Conservation (phyloP, 2,329 filamentous ascomycete species). For the Colletotrichum scovillei region DNA sequence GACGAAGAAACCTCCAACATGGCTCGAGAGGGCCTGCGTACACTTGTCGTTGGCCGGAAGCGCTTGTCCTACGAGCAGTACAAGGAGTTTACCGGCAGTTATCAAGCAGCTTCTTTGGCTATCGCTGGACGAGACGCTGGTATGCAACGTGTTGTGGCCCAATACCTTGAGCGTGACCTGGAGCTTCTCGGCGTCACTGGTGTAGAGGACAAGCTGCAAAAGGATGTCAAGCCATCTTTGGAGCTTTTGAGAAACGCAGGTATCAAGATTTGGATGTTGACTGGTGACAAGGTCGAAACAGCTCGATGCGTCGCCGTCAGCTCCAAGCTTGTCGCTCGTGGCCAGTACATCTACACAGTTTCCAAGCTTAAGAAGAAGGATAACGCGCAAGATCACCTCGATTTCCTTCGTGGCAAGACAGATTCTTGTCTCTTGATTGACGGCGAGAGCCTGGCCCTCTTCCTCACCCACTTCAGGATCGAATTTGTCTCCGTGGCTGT, state of each 20-base stretch:
- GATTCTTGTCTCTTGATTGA: slow-evolving; percentile 93
- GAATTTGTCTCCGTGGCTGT: slow-evolving; percentile 93
- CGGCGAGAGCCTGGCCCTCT: slow-evolving; percentile 86
- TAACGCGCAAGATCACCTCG: slow-evolving; percentile 86
- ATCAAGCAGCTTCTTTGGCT: slow-evolving; percentile 83
- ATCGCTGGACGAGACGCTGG: slow-evolving; percentile 83
- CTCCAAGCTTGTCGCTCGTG: slow-evolving; percentile 91
- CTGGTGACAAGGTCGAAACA: slow-evolving; percentile 98
- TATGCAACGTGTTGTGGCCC: slow-evolving; percentile 83
- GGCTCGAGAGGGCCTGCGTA: slow-evolving; percentile 95
- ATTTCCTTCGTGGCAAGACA: slow-evolving; percentile 88
- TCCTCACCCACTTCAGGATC: slow-evolving; percentile 83
- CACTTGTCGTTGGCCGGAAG: slow-evolving; percentile 94
- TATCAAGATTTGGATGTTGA: slow-evolving; percentile 99
- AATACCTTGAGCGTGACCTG: slow-evolving; percentile 86
- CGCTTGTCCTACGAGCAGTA: slow-evolving; percentile 84
- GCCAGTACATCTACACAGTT: slow-evolving; percentile 96
- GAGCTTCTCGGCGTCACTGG: slow-evolving; percentile 97
- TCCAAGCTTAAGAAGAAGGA: slow-evolving; percentile 86
- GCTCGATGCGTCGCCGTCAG: slow-evolving; percentile 95
- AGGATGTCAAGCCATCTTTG: slow-evolving; percentile 93
- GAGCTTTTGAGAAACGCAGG: slow-evolving; percentile 96
- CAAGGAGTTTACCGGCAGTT: slow-evolving; percentile 78
- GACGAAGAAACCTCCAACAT: slow-evolving; percentile 99
- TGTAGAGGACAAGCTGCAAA: slow-evolving; percentile 96